These are phyloP conservation scores for Candolleomyces eurysporus DNA, from an alignment of 768 basidiomycete genomes.

Conservation along the genomic window DNA sequence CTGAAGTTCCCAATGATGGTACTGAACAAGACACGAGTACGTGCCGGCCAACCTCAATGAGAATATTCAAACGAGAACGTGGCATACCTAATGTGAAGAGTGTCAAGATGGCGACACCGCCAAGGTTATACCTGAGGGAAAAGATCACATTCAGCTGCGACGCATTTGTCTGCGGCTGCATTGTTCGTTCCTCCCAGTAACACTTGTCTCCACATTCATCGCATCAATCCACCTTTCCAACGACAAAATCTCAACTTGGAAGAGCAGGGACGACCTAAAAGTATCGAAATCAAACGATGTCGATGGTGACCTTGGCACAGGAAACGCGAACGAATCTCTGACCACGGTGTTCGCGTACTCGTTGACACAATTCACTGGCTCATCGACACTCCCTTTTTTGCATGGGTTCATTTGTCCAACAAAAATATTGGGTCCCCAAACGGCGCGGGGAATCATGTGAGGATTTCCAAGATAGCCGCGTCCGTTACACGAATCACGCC, in stretches of 20 bases:
- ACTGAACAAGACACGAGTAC: slow-evolving; percentile 37
- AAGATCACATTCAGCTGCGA: slow-evolving; percentile 86
- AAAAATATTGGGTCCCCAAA: no score
- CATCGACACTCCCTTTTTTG: no score
- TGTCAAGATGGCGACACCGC: slow-evolving; percentile 85
- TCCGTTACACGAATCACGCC: no score
- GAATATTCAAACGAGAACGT: not conserved
- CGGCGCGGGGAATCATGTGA: no score
- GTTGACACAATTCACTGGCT: no score
- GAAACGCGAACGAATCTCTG: no score
- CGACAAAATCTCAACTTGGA: slow-evolving; percentile 94
- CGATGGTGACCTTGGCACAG: no score
- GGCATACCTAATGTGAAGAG: slow-evolving; percentile 84
- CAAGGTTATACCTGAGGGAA: slow-evolving; percentile 90
- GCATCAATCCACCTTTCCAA: slow-evolving; percentile 98
- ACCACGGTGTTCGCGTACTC: no score
- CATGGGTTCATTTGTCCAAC: no score
- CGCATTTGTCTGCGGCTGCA: slow-evolving; percentile 63
- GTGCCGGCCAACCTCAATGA: slow-evolving; percentile 8
- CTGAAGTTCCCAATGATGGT: slow-evolving; percentile 96
- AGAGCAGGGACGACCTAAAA: slow-evolving; percentile 67
- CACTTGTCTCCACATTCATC: slow-evolving; percentile 75
- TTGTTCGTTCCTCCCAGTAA: slow-evolving; percentile 61
- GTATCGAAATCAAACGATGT: no score
- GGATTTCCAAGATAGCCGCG: no score